Conservation (phyloP, 2,329 filamentous ascomycete species). For the Mollisiaceae sp. region DNA sequence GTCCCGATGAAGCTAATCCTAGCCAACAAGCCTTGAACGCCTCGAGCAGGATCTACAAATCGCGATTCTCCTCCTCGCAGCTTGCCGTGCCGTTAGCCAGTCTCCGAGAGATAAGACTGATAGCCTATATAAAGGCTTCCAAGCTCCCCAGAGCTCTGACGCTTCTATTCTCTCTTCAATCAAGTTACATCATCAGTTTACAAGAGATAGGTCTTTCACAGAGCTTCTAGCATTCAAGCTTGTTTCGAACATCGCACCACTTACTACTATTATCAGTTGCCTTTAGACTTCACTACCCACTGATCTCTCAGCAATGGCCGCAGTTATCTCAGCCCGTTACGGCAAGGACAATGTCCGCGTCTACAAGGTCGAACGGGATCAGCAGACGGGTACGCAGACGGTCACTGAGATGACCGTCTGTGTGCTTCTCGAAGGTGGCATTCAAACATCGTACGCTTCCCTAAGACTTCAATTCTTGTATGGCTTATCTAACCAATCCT, state of each 20-base stretch:
- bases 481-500: slow-evolving; percentile 32
- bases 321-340: slow-evolving; percentile 65
- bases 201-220: neutral
- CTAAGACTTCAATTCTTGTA: slow-evolving; percentile 6
- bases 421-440: slow-evolving; percentile 90
- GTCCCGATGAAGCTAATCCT: slow-evolving; percentile 8
- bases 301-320: slow-evolving; percentile 17
- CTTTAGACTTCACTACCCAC: neutral
- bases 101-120: slow-evolving; percentile 1
- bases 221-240: neutral
- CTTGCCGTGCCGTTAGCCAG: slow-evolving; percentile 11
- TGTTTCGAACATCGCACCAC: neutral
- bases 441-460: slow-evolving; percentile 73
- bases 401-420: slow-evolving; percentile 96
- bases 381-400: slow-evolving; percentile 76
- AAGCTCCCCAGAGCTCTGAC: neutral
- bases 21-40: neutral
- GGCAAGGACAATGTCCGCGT: slow-evolving; percentile 99
- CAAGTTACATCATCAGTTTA: neutral
- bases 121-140: neutral
- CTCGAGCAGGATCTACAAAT: neutral
- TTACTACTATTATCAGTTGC: neutral
- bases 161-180: neutral
- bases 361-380: slow-evolving; percentile 88
- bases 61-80: slow-evolving; percentile 8